Evolutionary conservation across 2,329 filamentous ascomycete genomes (phyloP).

Genomic region (Colletotrichum melonis): DNA sequence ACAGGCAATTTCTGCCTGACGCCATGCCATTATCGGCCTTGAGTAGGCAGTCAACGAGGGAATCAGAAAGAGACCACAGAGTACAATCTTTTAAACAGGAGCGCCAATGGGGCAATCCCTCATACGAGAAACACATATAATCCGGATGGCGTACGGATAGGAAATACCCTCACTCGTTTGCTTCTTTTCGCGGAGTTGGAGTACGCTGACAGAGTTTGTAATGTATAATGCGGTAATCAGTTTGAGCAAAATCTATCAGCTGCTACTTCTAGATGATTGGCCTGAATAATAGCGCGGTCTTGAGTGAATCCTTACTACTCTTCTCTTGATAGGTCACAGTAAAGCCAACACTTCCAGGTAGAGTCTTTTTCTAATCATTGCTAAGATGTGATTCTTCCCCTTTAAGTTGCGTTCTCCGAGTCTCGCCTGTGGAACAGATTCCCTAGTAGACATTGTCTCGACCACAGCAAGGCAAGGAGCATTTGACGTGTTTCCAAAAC

Average conservation of each 20-base stretch:
- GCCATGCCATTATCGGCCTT: background rate
- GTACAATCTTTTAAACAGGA: background rate
- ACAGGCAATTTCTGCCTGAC: background rate
- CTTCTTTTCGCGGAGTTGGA: background rate
- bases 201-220: background rate
- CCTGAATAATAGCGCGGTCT: rapidly evolving
- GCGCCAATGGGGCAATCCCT: background rate
- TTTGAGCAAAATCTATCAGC: background rate
- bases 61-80: background rate
- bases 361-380: background rate
- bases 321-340: background rate
- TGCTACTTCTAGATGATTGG: background rate
- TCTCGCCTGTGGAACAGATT: background rate
- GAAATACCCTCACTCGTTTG: conserved; percentile 25
- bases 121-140: background rate
- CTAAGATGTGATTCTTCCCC: background rate
- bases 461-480: background rate
- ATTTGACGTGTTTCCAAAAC: background rate
- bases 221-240: background rate
- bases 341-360: background rate
- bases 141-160: background rate
- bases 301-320: background rate
- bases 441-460: no score
- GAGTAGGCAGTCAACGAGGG: background rate
- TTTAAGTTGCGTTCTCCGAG: background rate